Conservation (phyloP, 2,329 filamentous ascomycete species). For the Thielaviopsis cerberus region DNA sequence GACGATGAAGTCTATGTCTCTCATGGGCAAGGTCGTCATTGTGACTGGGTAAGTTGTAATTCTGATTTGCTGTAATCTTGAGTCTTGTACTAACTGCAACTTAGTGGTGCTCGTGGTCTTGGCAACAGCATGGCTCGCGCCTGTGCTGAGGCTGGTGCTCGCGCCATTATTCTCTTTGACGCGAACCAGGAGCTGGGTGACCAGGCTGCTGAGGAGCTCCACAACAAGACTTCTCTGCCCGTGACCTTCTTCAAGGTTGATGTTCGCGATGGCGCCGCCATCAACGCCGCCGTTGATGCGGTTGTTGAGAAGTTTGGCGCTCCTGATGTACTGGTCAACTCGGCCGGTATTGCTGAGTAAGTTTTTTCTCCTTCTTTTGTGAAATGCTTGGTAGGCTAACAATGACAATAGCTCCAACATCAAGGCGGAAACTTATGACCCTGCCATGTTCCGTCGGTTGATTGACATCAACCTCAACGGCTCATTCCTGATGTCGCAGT, state of each 20-base stretch:
- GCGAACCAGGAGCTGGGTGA: slow-evolving; percentile 60
- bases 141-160: slow-evolving; percentile 56
- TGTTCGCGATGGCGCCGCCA: slow-evolving; percentile 51
- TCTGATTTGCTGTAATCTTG: neutral
- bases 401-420: slow-evolving; percentile 43
- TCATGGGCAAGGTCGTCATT: slow-evolving; percentile 52
- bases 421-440: slow-evolving; percentile 60
- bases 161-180: slow-evolving; percentile 57
- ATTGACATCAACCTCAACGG: slow-evolving; percentile 72
- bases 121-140: slow-evolving; percentile 66
- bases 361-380: slow-evolving; percentile 20
- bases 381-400: slow-evolving; percentile 7
- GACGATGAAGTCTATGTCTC: slow-evolving; percentile 50
- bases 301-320: slow-evolving; percentile 48
- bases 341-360: slow-evolving; percentile 55
- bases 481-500: slow-evolving; percentile 58
- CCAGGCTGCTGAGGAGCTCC: slow-evolving; percentile 47
- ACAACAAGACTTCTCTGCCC: slow-evolving; percentile 52
- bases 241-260: slow-evolving; percentile 65
- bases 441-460: slow-evolving; percentile 57
- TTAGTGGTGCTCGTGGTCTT: slow-evolving; percentile 54
- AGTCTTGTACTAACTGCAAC: slow-evolving; percentile 1
- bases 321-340: slow-evolving; percentile 61
- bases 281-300: slow-evolving; percentile 49
- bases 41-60: slow-evolving; percentile 45